Percentiles rank a stretch among this genome's conserved stretches.
phyloP scores from a whole-genome alignment of 139 green algal species.

The Micromonas pusilla region DNA sequence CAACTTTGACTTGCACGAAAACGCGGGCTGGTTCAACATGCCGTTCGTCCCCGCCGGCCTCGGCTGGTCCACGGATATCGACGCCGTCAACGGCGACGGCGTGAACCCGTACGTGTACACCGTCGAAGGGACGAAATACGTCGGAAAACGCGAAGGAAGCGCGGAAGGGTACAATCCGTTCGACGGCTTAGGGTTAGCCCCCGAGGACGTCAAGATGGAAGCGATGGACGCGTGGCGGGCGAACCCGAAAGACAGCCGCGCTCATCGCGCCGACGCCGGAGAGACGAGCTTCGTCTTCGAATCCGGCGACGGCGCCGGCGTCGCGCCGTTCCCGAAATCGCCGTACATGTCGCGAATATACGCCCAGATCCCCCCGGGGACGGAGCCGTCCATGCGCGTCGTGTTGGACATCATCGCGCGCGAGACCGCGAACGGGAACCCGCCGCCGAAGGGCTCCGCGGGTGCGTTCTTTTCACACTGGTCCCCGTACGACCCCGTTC shows the following conservation, averaged over 20 bases:
- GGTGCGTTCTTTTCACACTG: too few relatives aligned
- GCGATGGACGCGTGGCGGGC: too few relatives aligned
- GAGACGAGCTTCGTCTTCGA: not conserved
- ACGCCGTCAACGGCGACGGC: not conserved
- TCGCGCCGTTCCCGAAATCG: too few relatives aligned
- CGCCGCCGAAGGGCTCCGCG: not conserved
- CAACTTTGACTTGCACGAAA: slow-evolving; percentile 15
- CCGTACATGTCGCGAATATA: too few relatives aligned
- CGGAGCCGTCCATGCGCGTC: not conserved
- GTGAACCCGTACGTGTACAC: not conserved
- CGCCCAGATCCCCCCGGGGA: too few relatives aligned
- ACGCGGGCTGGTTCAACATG: slow-evolving; percentile 14
- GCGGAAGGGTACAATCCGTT: not conserved
- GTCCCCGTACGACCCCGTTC: too few relatives aligned
- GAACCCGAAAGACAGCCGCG: not conserved
- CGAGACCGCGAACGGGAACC: not conserved
- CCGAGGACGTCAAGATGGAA: too few relatives aligned
- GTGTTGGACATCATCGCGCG: not conserved
- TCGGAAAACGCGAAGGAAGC: too few relatives aligned
- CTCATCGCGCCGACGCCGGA: not conserved
- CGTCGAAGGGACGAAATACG: not conserved
- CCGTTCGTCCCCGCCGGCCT: not conserved
- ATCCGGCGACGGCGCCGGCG: not conserved
- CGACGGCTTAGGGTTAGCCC: too few relatives aligned
- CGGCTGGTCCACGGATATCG: not conserved